Base-by-base conservation (phyloP, 2,329 filamentous ascomycete genomes). In the Diaporthe citri region DNA sequence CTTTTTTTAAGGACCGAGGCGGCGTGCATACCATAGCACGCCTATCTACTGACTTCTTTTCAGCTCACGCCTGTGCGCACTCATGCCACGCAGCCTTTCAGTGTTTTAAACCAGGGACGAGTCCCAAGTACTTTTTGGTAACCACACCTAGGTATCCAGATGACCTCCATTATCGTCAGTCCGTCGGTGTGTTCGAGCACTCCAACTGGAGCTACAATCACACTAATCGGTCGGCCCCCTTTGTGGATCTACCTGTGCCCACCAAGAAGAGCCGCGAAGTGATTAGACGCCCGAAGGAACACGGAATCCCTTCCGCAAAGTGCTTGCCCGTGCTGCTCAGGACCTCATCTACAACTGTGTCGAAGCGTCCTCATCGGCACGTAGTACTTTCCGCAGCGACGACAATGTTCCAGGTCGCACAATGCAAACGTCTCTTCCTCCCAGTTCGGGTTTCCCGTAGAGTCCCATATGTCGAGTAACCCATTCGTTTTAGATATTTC, bases 371-470 rank as follows among this genome's bases (percentile, higher is more conserved):
- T 52, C 70, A 60, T 60, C n/a, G 10, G 31, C 41, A 28, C 56
- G 22, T 52, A 72, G 46, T 39, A 72, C 4, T 62, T 51, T 9
- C 56, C 56, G 28, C 70, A 72, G 51, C 55, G 17, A 1, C 25
- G 22, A 25, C 70, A 72, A 7, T 51, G 43, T 36, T 36, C n/a
- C 43, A 72, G 34, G 39, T 72, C 56, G 43, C 70, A 72, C 7
- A 72, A n/a, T 2, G 70, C 56, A 62, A 72, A 72, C 28, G 56
- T 62, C 43, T 72, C 56, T n/a, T 52, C 5, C n/a, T 72, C 70
- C 70, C 70, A 72, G 10, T 39, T 34, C 22, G 70, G 70, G 12
- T 72, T 72, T 13, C 22, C 43, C 20, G 31, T 31, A 13, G 70
- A 59, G 57, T 72, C 70, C 70, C 70, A 52, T 4, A 62, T 22